Base-by-base conservation (phyloP, 2,329 filamentous ascomycete genomes). In the Curvularia verruculosa region DNA sequence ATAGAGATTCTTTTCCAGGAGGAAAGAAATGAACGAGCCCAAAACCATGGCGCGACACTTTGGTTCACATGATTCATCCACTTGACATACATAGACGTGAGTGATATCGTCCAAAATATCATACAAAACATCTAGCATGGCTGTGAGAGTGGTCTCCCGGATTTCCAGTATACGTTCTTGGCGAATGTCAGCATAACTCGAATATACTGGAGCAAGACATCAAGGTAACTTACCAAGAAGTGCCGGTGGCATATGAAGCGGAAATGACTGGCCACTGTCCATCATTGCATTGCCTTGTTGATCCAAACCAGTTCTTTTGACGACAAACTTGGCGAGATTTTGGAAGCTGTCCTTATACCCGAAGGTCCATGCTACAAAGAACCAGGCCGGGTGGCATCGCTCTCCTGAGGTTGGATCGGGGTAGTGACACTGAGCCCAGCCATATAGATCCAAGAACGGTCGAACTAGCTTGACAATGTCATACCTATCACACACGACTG, bases 401-500 rank as follows among this genome's bases (percentile, higher is more conserved):
- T 40, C 54, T 23, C 40, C 39, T 15, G 53, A 44, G 15, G 37
- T 51, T 8, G 43, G 49, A 43, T 60, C 47, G 10, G 56, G 56
- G 40, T 41, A 43, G 44, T 58, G 49, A 5, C 39, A 40, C 46
- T 58, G 31, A 21, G 57, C 52, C 61, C 63, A 65, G 6, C 40
- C 34, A 15, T 65, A 41, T 72, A 57, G 44, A 19, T 57, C 50
- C 19, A 54, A 26, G n/a, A 57, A 57, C 2, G 54, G 54, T 1
- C 56, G 54, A 69, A 80, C 64, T 59, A 69, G 41, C 54, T 43
- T 46, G 9, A 63, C 58, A 7, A 62, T 36, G 28, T 65, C 66
- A 45, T 77, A 77, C 28, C 73, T 73, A 53, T 75, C 71, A 46
- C 68, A 67, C 21, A 74, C 40, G 10, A 70, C 59, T 0, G 71